Evolutionary conservation across 805 yeast species (phyloP).

Genomic region (Pichia manshurica): DNA sequence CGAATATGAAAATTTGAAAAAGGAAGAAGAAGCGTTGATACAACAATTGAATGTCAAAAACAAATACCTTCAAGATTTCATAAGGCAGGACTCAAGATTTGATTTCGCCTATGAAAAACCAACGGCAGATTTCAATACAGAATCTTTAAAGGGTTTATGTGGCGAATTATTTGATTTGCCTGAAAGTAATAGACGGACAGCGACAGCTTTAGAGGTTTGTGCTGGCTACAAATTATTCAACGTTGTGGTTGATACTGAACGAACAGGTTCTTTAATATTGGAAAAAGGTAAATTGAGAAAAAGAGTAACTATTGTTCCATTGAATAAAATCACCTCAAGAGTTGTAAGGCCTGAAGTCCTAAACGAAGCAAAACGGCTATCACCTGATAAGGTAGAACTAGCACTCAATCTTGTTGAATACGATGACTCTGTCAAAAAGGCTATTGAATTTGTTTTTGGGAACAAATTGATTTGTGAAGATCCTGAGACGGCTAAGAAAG

Average conservation of each 20-base stretch:
- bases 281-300: slow-evolving; percentile 73
- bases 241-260: slow-evolving; percentile 85
- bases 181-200: slow-evolving; percentile 50
- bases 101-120: slow-evolving; percentile 75
- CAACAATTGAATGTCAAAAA: slow-evolving; percentile 39
- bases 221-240: slow-evolving; percentile 91
- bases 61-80: slow-evolving; percentile 47
- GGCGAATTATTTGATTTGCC: slow-evolving; percentile 73
- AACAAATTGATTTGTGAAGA: slow-evolving; percentile 81
- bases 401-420: slow-evolving; percentile 78
- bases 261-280: slow-evolving; percentile 74
- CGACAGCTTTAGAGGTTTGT: slow-evolving; percentile 84
- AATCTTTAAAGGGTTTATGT: slow-evolving; percentile 78
- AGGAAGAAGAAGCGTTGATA: slow-evolving; percentile 39
- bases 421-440: slow-evolving; percentile 62
- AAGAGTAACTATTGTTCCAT: slow-evolving; percentile 86
- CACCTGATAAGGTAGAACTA: slow-evolving; percentile 83
- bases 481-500: slow-evolving; percentile 78
- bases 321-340: slow-evolving; percentile 73
- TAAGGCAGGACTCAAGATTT: slow-evolving; percentile 61
- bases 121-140: slow-evolving; percentile 48
- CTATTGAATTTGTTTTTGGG: slow-evolving; percentile 92
- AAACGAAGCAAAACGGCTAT: slow-evolving; percentile 61
- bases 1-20: slow-evolving; percentile 38
- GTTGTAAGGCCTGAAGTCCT: slow-evolving; percentile 48